Evolutionary conservation across 2,329 filamentous ascomycete genomes (phyloP).

Genomic region (Colletotrichum horii): DNA sequence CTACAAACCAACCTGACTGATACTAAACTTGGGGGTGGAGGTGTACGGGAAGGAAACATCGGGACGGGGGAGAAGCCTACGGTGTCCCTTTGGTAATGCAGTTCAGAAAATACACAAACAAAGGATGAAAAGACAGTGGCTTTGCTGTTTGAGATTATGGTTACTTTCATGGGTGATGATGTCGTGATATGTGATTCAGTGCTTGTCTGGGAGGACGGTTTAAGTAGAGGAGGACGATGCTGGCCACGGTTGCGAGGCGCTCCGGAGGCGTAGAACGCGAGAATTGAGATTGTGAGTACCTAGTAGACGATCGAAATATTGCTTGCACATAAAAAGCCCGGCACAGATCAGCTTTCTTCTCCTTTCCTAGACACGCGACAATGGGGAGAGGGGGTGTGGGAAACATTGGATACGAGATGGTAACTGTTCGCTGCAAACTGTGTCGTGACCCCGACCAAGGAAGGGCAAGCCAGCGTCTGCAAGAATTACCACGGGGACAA

Average conservation of each 20-base stretch:
- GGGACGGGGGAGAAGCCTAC: neutral
- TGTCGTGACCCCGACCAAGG: neutral
- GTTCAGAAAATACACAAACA: slow-evolving; percentile 22
- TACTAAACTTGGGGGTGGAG: neutral
- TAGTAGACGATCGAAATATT: neutral
- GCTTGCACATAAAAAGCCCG: neutral
- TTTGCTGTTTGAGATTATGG: neutral
- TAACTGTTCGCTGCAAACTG: neutral
- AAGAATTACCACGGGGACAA: rapidly evolving
- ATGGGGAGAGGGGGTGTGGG: rapidly evolving
- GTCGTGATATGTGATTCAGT: neutral
- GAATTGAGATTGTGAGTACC: rapidly evolving
- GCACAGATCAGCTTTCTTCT: neutral
- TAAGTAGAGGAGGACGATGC: neutral
- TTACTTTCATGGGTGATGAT: neutral
- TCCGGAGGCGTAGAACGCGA: neutral
- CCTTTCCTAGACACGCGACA: neutral
- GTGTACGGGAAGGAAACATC: neutral
- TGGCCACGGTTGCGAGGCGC: no score
- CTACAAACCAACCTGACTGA: neutral
- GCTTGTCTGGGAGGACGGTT: rapidly evolving
- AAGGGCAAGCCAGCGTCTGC: neutral
- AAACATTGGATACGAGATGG: neutral
- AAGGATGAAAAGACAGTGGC: slow-evolving; percentile 11
- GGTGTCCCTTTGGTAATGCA: slow-evolving; percentile 7